Conservation (phyloP, 2,329 filamentous ascomycete genomes). For the Chaetomiaceae sp. region DNA sequence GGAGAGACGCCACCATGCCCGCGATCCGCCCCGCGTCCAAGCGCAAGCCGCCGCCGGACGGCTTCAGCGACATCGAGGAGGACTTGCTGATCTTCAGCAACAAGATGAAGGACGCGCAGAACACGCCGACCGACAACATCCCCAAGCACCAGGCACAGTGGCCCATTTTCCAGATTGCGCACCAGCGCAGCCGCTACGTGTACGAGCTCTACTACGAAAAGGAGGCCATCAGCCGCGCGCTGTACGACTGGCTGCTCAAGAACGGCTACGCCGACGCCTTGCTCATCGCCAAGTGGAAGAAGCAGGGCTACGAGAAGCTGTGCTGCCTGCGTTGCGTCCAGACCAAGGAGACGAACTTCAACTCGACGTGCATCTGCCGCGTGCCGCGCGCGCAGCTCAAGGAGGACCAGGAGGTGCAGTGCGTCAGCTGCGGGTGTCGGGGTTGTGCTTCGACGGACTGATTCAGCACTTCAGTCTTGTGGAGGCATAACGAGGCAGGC, state of each 20-base stretch:
- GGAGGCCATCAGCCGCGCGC: slow-evolving; percentile 82
- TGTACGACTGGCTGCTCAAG: slow-evolving; percentile 96
- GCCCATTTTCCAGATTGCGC: slow-evolving; percentile 96
- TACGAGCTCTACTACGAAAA: slow-evolving; percentile 98
- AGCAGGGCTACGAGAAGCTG: slow-evolving; percentile 97
- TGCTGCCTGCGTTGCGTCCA: slow-evolving; percentile 96
- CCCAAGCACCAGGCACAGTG: slow-evolving; percentile 85
- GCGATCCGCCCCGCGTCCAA: slow-evolving; percentile 69
- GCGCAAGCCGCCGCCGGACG: slow-evolving; percentile 76
- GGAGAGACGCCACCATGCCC: slow-evolving; percentile 50
- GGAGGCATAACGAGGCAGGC: too few relatives aligned
- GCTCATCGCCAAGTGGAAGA: slow-evolving; percentile 99
- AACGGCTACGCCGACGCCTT: slow-evolving; percentile 93
- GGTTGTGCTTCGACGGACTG: slow-evolving; percentile 84
- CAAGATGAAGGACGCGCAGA: slow-evolving; percentile 94
- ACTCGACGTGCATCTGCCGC: slow-evolving; percentile 92
- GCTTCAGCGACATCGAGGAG: slow-evolving; percentile 83
- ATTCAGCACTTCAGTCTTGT: too few relatives aligned
- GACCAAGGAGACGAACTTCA: slow-evolving; percentile 99
- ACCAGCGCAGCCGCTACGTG: slow-evolving; percentile 86
- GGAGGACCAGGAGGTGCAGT: slow-evolving; percentile 84
- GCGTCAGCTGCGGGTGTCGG: slow-evolving; percentile 88
- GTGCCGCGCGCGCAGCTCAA: slow-evolving; percentile 87
- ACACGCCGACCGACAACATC: slow-evolving; percentile 73
- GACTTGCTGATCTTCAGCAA: slow-evolving; percentile 79